phyloP scores from a whole-genome alignment of 371 early-diverging fungal genomes.

The Capniomyces stellatus region DNA sequence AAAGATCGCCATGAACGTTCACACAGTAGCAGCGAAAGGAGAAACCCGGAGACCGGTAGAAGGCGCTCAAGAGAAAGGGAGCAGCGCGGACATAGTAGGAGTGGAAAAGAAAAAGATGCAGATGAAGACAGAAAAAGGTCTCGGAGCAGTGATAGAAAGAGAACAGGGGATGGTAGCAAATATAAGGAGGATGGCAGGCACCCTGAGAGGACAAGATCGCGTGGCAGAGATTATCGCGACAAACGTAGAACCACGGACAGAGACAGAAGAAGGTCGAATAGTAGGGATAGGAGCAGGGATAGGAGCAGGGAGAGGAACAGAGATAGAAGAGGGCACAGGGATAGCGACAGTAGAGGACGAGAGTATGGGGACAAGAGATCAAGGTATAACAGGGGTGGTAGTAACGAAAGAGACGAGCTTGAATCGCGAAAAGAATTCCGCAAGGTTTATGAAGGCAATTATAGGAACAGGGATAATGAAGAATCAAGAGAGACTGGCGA shows the following conservation, averaged over 20 bases:
- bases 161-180: background rate
- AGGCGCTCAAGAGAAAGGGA: background rate
- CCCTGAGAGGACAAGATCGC: background rate
- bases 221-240: background rate
- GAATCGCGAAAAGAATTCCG: no score
- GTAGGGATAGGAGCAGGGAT: background rate
- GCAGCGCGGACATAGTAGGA: background rate
- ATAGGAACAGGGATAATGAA: no score
- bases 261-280: background rate
- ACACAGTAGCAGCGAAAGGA: background rate
- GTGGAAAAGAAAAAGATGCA: background rate
- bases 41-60: no score
- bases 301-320: no score
- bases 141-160: background rate
- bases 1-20: background rate
- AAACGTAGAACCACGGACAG: background rate
- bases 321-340: no score
- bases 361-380: no score
- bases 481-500: background rate
- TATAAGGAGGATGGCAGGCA: background rate
- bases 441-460: no score
- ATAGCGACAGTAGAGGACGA: no score
- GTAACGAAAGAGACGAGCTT: no score
- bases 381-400: no score
- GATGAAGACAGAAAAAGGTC: background rate